These are phyloP conservation scores for Pichia heedii DNA, from an alignment of 805 yeast species.

Conservation along the genomic window DNA sequence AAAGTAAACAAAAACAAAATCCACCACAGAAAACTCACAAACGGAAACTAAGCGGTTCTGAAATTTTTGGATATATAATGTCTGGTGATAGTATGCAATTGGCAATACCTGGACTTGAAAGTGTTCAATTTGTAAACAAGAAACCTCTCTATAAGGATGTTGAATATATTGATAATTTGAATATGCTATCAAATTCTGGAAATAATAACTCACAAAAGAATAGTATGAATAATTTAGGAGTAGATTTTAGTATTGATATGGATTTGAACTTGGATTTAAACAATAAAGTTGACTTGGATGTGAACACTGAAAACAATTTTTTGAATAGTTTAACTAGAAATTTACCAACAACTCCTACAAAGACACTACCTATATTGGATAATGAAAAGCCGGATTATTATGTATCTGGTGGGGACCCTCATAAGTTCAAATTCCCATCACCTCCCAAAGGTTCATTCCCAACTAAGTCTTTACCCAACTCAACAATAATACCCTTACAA, in stretches of 20 bases:
- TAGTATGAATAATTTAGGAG: background rate
- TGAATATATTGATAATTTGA: conserved; percentile 26
- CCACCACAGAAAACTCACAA: conserved; percentile 32
- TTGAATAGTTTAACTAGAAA: too few species aligned
- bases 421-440: conserved; percentile 52
- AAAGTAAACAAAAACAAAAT: background rate
- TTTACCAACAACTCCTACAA: background rate
- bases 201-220: background rate
- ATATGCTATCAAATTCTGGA: background rate
- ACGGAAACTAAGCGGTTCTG: conserved; percentile 68
- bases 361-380: background rate
- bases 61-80: conserved; percentile 63
- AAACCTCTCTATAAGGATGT: conserved; percentile 27
- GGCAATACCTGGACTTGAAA: conserved; percentile 43
- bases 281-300: too few species aligned
- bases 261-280: too few species aligned
- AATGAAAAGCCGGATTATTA: conserved; percentile 31
- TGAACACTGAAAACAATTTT: too few species aligned
- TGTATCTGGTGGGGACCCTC: conserved; percentile 34
- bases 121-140: conserved; percentile 18
- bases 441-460: conserved; percentile 20
- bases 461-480: background rate
- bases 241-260: background rate
- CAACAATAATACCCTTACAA: background rate
- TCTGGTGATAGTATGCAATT: conserved; percentile 47